Conservation (phyloP, 495 filamentous ascomycete species). For the Choiromyces venosus region DNA sequence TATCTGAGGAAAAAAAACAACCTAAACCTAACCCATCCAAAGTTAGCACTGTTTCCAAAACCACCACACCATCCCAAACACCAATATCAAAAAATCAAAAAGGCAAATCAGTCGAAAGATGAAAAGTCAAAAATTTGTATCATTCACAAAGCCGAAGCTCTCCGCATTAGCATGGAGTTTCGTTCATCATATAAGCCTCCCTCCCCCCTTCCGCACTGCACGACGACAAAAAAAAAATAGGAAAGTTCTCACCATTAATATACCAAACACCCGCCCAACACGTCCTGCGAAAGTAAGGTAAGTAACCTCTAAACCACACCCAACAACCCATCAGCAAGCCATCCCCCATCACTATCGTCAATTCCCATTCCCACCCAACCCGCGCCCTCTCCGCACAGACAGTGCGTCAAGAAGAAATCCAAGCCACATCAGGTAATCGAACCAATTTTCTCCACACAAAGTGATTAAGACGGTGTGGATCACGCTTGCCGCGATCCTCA, state of each 20-base stretch:
- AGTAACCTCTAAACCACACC: neutral
- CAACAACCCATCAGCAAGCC: neutral
- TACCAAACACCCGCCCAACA: slow-evolving; percentile 4
- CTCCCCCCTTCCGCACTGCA: slow-evolving; percentile 25
- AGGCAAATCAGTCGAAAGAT: slow-evolving; percentile 84
- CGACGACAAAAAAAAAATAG: slow-evolving; percentile 14
- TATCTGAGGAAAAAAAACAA: neutral
- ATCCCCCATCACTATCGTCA: neutral
- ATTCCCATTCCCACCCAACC: neutral
- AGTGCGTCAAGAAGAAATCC: neutral
- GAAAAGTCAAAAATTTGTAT: slow-evolving; percentile 75
- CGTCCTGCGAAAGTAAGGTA: neutral
- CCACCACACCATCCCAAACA: slow-evolving; percentile 11
- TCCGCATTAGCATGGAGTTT: slow-evolving; percentile 92
- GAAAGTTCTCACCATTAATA: slow-evolving; percentile 35
- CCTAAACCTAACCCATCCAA: slow-evolving; percentile 7
- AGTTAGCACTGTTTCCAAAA: slow-evolving; percentile 13
- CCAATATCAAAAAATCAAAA: slow-evolving; percentile 11
- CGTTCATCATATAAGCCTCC: slow-evolving; percentile 58
- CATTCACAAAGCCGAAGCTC: slow-evolving; percentile 64
- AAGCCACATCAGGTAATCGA: slow-evolving; percentile 49
- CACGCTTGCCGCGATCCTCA: neutral
- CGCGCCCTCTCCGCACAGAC: neutral
- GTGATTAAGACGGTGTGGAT: slow-evolving; percentile 44
- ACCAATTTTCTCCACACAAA: slow-evolving; percentile 47